These are phyloP conservation scores for Hortiboletus flavorubellus DNA, from an alignment of 768 basidiomycete genomes.

Conservation along the genomic window DNA sequence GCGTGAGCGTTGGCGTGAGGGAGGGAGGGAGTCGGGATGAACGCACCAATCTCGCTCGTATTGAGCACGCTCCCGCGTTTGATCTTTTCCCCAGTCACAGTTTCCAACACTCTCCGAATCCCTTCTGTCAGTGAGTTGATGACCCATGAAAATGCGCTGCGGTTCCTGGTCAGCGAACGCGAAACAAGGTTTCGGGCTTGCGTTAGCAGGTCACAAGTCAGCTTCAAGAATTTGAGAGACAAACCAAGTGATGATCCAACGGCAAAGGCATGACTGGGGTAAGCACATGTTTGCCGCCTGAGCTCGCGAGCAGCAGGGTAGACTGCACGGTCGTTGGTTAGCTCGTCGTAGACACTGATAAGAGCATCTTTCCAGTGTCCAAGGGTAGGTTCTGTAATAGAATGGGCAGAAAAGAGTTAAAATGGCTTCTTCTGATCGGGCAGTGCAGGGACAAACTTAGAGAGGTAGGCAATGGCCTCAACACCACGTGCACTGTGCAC, in stretches of 20 bases:
- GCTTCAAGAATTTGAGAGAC: slow-evolving; percentile 29
- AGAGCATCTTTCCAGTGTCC: slow-evolving; percentile 27
- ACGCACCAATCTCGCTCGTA: slow-evolving; percentile 76
- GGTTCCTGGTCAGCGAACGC: slow-evolving; percentile 37
- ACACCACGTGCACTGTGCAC: slow-evolving; percentile 31
- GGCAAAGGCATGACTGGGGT: slow-evolving; percentile 26
- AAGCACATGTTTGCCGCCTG: slow-evolving; percentile 29
- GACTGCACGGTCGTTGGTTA: slow-evolving; percentile 21
- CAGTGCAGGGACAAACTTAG: background rate
- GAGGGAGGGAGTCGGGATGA: background rate
- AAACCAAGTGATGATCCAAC: slow-evolving; percentile 21
- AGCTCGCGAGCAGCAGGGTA: slow-evolving; percentile 28
- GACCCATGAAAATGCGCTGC: slow-evolving; percentile 36
- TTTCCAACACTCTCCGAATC: slow-evolving; percentile 81
- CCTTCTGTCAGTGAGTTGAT: slow-evolving; percentile 71
- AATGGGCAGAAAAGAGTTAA: slow-evolving; percentile 27
- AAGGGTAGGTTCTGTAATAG: slow-evolving; percentile 26
- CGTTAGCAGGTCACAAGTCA: slow-evolving; percentile 19
- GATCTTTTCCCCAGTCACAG: slow-evolving; percentile 64
- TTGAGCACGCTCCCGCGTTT: slow-evolving; percentile 62
- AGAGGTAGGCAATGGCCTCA: slow-evolving; percentile 19
- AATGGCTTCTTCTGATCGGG: slow-evolving; percentile 18
- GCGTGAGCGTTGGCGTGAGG: background rate
- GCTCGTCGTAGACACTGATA: slow-evolving; percentile 9
- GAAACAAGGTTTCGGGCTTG: slow-evolving; percentile 32